Evolutionary conservation across 2,329 filamentous ascomycete genomes (phyloP).

Genomic region (Monosporascus sp.): DNA sequence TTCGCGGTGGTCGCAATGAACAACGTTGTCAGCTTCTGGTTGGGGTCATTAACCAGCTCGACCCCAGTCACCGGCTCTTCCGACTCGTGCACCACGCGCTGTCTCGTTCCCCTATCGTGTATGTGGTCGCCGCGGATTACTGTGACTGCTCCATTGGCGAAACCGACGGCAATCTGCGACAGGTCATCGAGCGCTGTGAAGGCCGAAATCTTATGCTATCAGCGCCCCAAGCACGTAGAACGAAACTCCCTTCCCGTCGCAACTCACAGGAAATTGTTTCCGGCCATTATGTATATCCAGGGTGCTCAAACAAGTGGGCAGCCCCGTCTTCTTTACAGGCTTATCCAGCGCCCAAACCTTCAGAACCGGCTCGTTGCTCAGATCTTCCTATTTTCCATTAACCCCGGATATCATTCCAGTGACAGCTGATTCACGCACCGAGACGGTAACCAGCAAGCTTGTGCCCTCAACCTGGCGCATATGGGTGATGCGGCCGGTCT

Average conservation of each 20-base stretch:
- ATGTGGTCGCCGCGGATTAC: slow-evolving; percentile 91
- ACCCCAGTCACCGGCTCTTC: slow-evolving; percentile 94
- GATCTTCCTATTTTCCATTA: slow-evolving; percentile 61
- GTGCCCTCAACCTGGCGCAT: slow-evolving; percentile 90
- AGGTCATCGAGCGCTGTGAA: slow-evolving; percentile 84
- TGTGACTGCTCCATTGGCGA: slow-evolving; percentile 90
- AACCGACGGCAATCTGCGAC: slow-evolving; percentile 88
- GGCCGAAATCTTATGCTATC: slow-evolving; percentile 62
- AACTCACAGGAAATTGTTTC: slow-evolving; percentile 80
- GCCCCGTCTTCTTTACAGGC: slow-evolving; percentile 85
- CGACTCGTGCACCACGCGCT: slow-evolving; percentile 91
- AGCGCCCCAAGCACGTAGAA: background rate
- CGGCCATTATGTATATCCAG: slow-evolving; percentile 82
- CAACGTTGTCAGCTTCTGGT: slow-evolving; percentile 61
- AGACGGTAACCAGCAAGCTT: slow-evolving; percentile 75
- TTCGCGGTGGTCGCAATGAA: slow-evolving; percentile 89
- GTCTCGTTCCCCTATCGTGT: slow-evolving; percentile 89
- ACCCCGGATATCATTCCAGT: slow-evolving; percentile 1
- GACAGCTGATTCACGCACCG: slow-evolving; percentile 35
- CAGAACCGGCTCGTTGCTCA: slow-evolving; percentile 78
- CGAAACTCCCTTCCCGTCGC: background rate
- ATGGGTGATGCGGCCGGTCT: slow-evolving; percentile 74
- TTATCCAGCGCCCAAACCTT: slow-evolving; percentile 99
- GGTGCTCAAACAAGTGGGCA: slow-evolving; percentile 82
- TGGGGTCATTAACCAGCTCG: slow-evolving; percentile 60